These are phyloP conservation scores for Pugionium dolabratum DNA, from an alignment of 345 rosid genomes.

Conservation along the genomic window DNA sequence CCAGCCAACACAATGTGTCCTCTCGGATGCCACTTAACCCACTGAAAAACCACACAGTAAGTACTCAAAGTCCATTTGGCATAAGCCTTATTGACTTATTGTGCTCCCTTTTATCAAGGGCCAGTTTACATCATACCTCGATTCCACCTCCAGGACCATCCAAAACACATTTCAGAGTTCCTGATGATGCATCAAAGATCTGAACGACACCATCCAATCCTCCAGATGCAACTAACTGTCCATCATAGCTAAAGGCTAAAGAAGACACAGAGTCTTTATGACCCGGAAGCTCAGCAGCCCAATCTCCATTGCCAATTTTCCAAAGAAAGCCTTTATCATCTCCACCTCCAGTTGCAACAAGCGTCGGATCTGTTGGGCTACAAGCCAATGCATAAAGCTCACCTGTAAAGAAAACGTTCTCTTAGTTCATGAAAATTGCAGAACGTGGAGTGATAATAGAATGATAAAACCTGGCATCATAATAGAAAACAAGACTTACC, in stretches of 20 bases:
- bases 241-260: constrained; percentile 76
- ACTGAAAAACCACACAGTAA: constrained; percentile 47
- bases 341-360: constrained; percentile 93
- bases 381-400: constrained; percentile 78
- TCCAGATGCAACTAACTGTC: constrained; percentile 78
- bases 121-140: constrained; percentile 48
- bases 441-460: background rate
- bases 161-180: constrained; percentile 55
- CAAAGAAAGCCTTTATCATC: constrained; percentile 85
- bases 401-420: constrained; percentile 43
- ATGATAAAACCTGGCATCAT: background rate
- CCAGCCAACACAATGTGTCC: constrained; percentile 90
- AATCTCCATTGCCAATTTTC: constrained; percentile 88
- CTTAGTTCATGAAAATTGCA: background rate
- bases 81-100: background rate
- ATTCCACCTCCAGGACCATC: constrained; percentile 77
- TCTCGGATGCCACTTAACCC: constrained; percentile 96
- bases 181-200: constrained; percentile 69
- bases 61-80: background rate
- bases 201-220: constrained; percentile 77
- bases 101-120: background rate
- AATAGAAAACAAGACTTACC: constrained; percentile 42
- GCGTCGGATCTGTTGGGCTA: constrained; percentile 70
- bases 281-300: constrained; percentile 78
- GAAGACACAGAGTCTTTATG: constrained; percentile 79